Conservation (phyloP, 2,329 filamentous ascomycete genomes). For the Aureobasidium vineae region DNA sequence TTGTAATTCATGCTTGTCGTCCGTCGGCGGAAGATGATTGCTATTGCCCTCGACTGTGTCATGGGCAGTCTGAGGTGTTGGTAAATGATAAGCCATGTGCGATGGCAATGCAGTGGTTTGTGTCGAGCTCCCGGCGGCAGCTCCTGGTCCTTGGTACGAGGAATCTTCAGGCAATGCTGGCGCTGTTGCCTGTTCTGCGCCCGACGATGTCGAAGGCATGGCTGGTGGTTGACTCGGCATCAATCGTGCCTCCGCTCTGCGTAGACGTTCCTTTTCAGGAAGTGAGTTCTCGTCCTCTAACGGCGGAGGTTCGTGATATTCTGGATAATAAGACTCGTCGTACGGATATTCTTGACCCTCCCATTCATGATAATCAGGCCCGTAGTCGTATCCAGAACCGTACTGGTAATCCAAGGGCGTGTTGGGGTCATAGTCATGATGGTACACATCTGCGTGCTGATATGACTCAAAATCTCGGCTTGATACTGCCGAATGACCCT, state of each 20-base stretch:
- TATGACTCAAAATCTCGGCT: background rate
- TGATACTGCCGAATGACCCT: conserved; percentile 1
- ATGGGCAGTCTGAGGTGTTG: background rate
- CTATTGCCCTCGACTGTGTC: conserved; percentile 9
- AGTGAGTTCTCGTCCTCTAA: conserved; percentile 60
- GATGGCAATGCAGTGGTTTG: background rate
- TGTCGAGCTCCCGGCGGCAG: background rate
- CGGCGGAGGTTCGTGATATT: conserved; percentile 51
- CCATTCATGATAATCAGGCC: conserved; percentile 13
- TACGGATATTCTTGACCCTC: conserved; percentile 22
- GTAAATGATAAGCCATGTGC: background rate
- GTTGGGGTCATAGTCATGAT: background rate
- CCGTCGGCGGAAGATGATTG: conserved; percentile 41
- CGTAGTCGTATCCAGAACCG: conserved; percentile 5
- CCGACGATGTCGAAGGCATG: conserved; percentile 2
- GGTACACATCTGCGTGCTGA: background rate
- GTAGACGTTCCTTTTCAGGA: conserved; percentile 78
- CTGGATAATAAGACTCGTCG: conserved; percentile 45
- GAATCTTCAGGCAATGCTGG: conserved; percentile 6
- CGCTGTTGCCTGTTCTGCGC: conserved; percentile 13
- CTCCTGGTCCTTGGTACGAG: conserved; percentile 28
- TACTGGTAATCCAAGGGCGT: background rate
- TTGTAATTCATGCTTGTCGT: conserved; percentile 80
- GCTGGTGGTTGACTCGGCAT: conserved; percentile 75
- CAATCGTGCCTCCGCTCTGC: conserved; percentile 72